Evolutionary conservation across 352 stramenopile genomes (phyloP).

Genomic region (Elongisporangium anandrum): DNA sequence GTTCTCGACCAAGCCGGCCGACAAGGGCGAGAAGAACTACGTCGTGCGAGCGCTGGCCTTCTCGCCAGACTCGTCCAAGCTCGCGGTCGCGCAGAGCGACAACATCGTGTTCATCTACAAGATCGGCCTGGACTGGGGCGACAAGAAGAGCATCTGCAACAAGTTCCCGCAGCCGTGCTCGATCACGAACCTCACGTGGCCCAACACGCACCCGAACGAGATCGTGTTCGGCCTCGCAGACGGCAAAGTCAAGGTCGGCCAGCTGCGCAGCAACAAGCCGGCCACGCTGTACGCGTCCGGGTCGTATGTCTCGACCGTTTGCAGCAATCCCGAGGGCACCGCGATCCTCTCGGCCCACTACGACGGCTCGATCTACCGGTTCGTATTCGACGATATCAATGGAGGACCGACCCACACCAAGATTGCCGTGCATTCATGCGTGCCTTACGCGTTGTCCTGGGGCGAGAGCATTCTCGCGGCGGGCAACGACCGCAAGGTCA

Average conservation of each 20-base stretch:
- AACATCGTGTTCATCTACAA: constrained; percentile 98
- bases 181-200: constrained; percentile 90
- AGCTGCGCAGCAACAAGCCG: constrained; percentile 92
- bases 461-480: constrained; percentile 88
- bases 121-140: constrained; percentile 89
- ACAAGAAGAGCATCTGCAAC: constrained; percentile 97
- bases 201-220: constrained; percentile 87
- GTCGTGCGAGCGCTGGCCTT: constrained; percentile 90
- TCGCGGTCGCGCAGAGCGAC: constrained; percentile 94
- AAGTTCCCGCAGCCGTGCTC: constrained; percentile 88
- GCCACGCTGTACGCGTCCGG: constrained; percentile 87
- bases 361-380: constrained; percentile 91
- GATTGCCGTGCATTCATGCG: constrained; percentile 84
- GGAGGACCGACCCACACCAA: constrained; percentile 80
- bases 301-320: constrained; percentile 82
- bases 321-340: constrained; percentile 81
- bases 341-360: constrained; percentile 89
- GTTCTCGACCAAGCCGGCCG: constrained; percentile 94
- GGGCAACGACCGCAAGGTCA: constrained; percentile 88
- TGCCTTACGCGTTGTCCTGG: constrained; percentile 91
- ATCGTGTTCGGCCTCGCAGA: constrained; percentile 93
- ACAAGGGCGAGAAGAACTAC: constrained; percentile 95
- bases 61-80: constrained; percentile 90
- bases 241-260: constrained; percentile 92
- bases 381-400: constrained; percentile 87